A percentile compares a stretch with the other conserved stretches of the same genome.
Conservation (phyloP, 768 basidiomycete genomes). For the Pulveroboletus sp. region DNA sequence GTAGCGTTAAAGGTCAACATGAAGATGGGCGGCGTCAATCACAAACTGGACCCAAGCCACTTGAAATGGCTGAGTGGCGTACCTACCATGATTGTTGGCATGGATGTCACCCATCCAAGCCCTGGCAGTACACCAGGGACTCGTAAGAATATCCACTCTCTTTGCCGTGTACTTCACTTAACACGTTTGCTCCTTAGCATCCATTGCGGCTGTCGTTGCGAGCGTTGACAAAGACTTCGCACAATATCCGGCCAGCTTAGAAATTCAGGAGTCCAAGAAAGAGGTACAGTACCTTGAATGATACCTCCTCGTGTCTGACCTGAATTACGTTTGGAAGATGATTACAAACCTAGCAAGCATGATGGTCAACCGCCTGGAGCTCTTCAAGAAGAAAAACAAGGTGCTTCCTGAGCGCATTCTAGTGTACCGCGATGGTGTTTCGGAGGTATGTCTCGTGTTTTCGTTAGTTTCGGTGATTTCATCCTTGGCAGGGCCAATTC, state of each 20-base stretch:
- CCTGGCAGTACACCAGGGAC: conserved; percentile 59
- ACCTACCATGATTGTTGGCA: conserved; percentile 52
- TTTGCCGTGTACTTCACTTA: background rate
- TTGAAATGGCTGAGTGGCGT: conserved; percentile 34
- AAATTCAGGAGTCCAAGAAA: conserved; percentile 56
- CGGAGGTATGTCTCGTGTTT: conserved; percentile 46
- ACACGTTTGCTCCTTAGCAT: conserved; percentile 25
- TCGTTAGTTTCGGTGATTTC: conserved; percentile 2
- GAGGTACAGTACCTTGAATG: conserved; percentile 41
- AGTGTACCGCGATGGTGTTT: conserved; percentile 75
- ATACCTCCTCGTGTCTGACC: background rate
- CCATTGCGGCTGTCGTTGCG: conserved; percentile 52
- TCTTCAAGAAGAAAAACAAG: conserved; percentile 35
- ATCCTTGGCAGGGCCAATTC: conserved; percentile 43
- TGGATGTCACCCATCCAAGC: conserved; percentile 76
- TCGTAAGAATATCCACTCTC: conserved; percentile 19
- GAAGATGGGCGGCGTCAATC: conserved; percentile 53
- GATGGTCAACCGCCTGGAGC: conserved; percentile 43
- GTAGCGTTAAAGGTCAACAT: conserved; percentile 54
- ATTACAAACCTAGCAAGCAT: conserved; percentile 44
- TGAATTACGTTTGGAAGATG: conserved; percentile 31
- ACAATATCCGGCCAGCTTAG: conserved; percentile 47
- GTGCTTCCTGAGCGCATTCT: conserved; percentile 42
- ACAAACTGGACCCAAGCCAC: conserved; percentile 38
- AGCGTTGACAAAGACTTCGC: conserved; percentile 41